A percentile compares a stretch with the other conserved stretches of the same genome.
Evolutionary conservation across 1,284 basidiomycete genomes (phyloP).

Genomic region (Heterobasidion parviporum): DNA sequence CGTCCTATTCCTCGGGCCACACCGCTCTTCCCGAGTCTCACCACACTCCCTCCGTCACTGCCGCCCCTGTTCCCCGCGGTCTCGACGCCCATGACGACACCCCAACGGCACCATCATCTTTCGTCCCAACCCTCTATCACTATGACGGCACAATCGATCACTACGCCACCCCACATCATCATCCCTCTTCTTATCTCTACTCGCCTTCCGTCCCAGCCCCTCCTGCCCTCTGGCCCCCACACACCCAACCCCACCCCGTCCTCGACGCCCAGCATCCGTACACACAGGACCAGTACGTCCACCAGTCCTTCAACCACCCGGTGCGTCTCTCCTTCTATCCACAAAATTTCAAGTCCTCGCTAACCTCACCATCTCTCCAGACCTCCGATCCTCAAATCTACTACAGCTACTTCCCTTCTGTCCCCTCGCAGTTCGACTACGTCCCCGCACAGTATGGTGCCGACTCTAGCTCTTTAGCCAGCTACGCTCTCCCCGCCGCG

Average conservation of each 20-base stretch:
- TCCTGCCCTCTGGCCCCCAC: too few species aligned
- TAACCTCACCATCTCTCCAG: not conserved
- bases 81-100: not conserved
- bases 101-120: not conserved
- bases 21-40: not conserved
- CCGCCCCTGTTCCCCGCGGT: not conserved
- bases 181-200: too few species aligned
- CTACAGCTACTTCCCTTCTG: not conserved
- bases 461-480: too few species aligned
- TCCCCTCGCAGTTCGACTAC: not conserved
- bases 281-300: not conserved
- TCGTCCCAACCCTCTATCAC: too few species aligned
- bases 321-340: not conserved
- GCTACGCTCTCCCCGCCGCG: too few species aligned
- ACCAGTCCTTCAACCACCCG: not conserved
- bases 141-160: too few species aligned
- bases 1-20: not conserved
- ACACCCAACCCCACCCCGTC: not conserved
- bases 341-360: not conserved
- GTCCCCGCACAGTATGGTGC: not conserved
- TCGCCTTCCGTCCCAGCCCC: not conserved
- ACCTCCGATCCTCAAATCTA: not conserved
- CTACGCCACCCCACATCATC: too few species aligned
- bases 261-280: not conserved
- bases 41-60: not conserved